These are phyloP conservation scores for Isatis tinctoria DNA, from an alignment of 345 rosid species.

Conservation along the genomic window DNA sequence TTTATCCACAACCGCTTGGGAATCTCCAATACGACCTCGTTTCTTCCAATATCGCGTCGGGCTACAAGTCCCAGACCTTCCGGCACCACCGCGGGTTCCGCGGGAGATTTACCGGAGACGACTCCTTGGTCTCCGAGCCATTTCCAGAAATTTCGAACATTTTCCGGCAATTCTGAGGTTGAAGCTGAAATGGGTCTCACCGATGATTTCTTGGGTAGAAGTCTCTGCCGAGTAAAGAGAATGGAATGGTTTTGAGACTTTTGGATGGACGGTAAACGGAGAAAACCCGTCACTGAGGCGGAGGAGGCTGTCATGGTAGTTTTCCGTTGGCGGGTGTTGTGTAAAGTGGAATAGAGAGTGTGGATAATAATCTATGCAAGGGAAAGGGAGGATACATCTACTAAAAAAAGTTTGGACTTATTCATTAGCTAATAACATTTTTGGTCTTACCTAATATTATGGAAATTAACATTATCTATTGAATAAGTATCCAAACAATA, in stretches of 20 bases:
- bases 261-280: constrained; percentile 3
- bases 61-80: constrained; percentile 90
- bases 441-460: no score
- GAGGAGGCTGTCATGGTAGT: constrained; percentile 30
- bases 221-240: constrained; percentile 11
- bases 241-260: background rate
- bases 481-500: no score
- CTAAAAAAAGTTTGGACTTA: no score
- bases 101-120: constrained; percentile 53
- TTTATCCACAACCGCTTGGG: constrained; percentile 82
- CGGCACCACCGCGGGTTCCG: constrained; percentile 50
- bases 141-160: constrained; percentile 67
- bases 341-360: background rate
- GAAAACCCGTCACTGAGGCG: constrained; percentile 7
- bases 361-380: constrained; percentile 18
- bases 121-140: constrained; percentile 72
- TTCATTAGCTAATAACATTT: no score
- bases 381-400: no score
- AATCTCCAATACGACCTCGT: constrained; percentile 85
- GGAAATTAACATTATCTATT: no score
- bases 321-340: constrained; percentile 25
- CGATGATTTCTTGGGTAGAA: constrained; percentile 22
- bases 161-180: constrained; percentile 26
- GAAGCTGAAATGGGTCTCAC: constrained; percentile 31
- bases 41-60: constrained; percentile 57